These are phyloP conservation scores for Colletotrichum sojae DNA, from an alignment of 2,329 filamentous ascomycete genomes.

Conservation along the genomic window DNA sequence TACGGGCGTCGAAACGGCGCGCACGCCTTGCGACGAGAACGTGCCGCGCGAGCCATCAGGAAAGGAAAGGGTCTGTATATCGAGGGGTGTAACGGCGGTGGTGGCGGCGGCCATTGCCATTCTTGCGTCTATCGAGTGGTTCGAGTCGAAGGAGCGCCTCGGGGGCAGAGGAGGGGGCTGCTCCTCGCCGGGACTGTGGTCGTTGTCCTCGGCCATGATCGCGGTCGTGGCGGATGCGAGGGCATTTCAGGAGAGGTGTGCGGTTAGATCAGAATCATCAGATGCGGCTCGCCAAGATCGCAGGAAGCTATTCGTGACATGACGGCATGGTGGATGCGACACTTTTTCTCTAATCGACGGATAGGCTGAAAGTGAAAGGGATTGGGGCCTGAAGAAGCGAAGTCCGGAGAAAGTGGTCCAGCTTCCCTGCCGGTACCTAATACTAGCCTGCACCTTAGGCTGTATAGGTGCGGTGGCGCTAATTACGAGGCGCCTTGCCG, in stretches of 20 bases:
- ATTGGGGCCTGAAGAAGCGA: not conserved
- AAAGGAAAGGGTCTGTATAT: conserved; percentile 83
- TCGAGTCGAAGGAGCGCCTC: conserved; percentile 54
- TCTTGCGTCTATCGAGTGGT: conserved; percentile 49
- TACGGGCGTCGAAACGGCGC: conserved; percentile 53
- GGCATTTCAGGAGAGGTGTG: conserved; percentile 35
- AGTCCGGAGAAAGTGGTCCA: conserved; percentile 20
- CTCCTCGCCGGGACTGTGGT: conserved; percentile 49
- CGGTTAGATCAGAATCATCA: not conserved
- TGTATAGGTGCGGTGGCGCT: conserved; percentile 31
- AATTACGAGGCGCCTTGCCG: conserved; percentile 34
- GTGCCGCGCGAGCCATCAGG: conserved; percentile 78
- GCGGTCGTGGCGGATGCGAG: conserved; percentile 40
- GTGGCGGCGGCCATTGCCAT: conserved; percentile 74
- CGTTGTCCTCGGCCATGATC: conserved; percentile 48
- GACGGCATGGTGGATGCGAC: too few relatives aligned
- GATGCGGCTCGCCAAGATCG: not conserved
- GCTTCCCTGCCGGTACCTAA: not conserved
- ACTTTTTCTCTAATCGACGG: too few relatives aligned
- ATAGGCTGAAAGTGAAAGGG: not conserved
- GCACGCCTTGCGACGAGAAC: conserved; percentile 61
- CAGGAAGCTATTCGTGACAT: too few relatives aligned
- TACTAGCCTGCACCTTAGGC: too few relatives aligned
- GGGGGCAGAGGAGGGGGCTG: conserved; percentile 70
- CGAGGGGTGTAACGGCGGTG: conserved; percentile 86